Evolutionary conservation across 1,284 basidiomycete species (phyloP).

Genomic region (Ustilago bromivora): DNA sequence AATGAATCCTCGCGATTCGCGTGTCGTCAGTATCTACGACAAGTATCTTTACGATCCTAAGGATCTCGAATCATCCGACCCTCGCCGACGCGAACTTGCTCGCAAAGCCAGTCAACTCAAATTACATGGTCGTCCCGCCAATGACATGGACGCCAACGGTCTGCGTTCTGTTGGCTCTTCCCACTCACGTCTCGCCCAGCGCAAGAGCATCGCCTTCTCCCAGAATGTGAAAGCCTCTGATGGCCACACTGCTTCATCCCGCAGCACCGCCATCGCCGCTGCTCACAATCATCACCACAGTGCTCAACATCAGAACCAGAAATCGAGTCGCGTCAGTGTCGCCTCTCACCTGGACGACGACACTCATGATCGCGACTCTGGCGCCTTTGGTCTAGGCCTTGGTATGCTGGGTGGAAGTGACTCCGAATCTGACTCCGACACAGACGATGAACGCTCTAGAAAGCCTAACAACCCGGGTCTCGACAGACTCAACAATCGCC

Average conservation of each 20-base stretch:
- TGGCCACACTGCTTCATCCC: constrained; percentile 24
- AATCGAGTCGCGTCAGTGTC: constrained; percentile 12
- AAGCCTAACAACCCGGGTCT: constrained; percentile 9
- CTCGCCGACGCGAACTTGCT: constrained; percentile 51
- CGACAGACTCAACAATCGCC: constrained; percentile 1
- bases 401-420: constrained; percentile 50
- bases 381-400: constrained; percentile 54
- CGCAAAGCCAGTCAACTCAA: constrained; percentile 51
- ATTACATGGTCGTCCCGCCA: constrained; percentile 42
- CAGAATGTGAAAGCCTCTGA: constrained; percentile 45
- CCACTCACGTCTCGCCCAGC: constrained; percentile 13
- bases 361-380: constrained; percentile 43
- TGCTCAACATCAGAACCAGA: constrained; percentile 1
- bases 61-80: constrained; percentile 54
- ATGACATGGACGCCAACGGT: constrained; percentile 48
- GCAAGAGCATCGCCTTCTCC: constrained; percentile 49
- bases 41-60: constrained; percentile 60
- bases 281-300: background rate
- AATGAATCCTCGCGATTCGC: constrained; percentile 51
- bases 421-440: constrained; percentile 54
- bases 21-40: constrained; percentile 62
- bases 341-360: constrained; percentile 3
- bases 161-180: constrained; percentile 16
- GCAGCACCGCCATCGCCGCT: constrained; percentile 13
- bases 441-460: constrained; percentile 41